Evolutionary conservation across 495 filamentous ascomycete species (phyloP), one percentile per base, ranked within the genome.

Genomic region (Hypoxylon cercidicola): DNA sequence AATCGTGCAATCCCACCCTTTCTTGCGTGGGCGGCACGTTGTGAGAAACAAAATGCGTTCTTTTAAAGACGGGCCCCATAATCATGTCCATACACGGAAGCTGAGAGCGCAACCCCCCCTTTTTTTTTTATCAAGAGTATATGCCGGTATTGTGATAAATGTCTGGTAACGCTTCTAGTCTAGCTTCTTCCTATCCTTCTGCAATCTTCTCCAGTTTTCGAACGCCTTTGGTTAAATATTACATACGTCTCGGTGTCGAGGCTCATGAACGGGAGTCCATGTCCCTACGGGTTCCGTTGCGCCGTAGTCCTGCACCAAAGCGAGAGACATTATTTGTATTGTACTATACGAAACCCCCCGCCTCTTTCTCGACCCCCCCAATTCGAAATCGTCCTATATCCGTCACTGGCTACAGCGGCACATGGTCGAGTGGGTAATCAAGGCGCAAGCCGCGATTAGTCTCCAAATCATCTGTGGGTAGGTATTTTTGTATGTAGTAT

Each of bases 21-120:
- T 60, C 51, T 56, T 68, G 58, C 64, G 59, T 68, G 47, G 35
- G 53, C 59, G 59, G 59, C 64, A 68, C 54, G 49, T 63, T 62
- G 53, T 25, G 19, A 62, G 64, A 66, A 34, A 61, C 39, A 32
- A 13, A 50, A 54, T 58, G 56, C 51, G 50, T 55, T 55, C 56
- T 61, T 47, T 61, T 55, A 50, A 35, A 53, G 32, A 23, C 11
- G 10, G 32, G 43, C 46, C 47, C 52, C 57, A 47, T 66, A 57
- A 45, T 45, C 53, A 19, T 45, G 46, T 49, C 57, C 53, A 53
- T 45, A 39, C 53, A 55, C 43, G 64, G 64, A 67, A 67, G 64
- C 28, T 62, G 64, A 41, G 32, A 45, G 30, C 12, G 21, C 44
- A 46, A 25, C 1, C 44, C 19, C 21, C 21, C 21, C 6, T 46